Conservation (phyloP, 306 rosid genomes). For the Lupinus albus region DNA sequence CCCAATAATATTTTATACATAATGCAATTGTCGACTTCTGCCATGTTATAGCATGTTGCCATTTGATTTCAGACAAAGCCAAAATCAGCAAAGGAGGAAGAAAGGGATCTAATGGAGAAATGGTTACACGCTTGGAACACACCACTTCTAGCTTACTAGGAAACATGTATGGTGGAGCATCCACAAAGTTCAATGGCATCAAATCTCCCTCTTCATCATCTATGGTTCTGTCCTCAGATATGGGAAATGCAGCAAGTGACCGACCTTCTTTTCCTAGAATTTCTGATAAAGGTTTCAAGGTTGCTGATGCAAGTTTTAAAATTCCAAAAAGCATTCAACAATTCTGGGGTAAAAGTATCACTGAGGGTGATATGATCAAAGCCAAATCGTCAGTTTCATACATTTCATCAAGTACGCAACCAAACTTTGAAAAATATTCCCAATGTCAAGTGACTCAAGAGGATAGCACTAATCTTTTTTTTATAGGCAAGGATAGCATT, state of each 20-base stretch:
- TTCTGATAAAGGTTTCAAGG: constrained; percentile 41
- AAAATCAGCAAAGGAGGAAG: constrained; percentile 42
- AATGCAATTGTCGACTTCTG: constrained; percentile 34
- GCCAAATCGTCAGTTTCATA: constrained; percentile 41
- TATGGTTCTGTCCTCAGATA: constrained; percentile 30
- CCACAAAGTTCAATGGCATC: constrained; percentile 43
- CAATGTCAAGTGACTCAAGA: constrained; percentile 43
- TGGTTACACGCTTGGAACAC: constrained; percentile 36
- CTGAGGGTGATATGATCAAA: constrained; percentile 35
- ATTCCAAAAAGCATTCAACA: constrained; percentile 46
- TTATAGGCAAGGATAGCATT: too few relatives aligned
- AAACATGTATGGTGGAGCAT: constrained; percentile 36
- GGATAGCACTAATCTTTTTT: constrained; percentile 38
- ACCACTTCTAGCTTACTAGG: constrained; percentile 37
- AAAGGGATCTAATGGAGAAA: constrained; percentile 43
- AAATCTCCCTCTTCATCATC: constrained; percentile 43
- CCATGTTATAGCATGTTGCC: constrained; percentile 33
- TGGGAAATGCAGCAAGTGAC: constrained; percentile 32
- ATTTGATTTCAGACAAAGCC: constrained; percentile 56
- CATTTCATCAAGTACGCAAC: constrained; percentile 40
- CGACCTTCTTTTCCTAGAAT: constrained; percentile 33
- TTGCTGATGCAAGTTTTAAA: constrained; percentile 40
- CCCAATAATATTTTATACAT: constrained; percentile 3
- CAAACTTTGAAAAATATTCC: constrained; percentile 40
- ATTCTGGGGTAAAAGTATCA: constrained; percentile 20